These are phyloP conservation scores for Eucalyptus shirleyi DNA, from an alignment of 345 rosid genomes.

Conservation along the genomic window DNA sequence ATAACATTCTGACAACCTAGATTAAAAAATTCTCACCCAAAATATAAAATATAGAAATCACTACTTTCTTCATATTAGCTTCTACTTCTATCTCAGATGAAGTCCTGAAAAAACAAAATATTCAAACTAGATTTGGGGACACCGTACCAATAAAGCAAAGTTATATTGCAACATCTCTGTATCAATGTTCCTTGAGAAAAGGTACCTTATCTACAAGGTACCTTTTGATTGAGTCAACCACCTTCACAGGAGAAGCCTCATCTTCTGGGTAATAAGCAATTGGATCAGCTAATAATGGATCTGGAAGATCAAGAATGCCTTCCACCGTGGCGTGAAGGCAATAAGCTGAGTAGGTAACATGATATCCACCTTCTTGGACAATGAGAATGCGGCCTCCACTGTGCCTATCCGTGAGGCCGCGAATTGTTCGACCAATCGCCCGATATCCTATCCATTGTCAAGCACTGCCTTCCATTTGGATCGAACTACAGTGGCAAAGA, in stretches of 20 bases:
- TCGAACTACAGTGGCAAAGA: conserved; percentile 45
- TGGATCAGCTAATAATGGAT: conserved; percentile 41
- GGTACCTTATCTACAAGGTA: conserved; percentile 30
- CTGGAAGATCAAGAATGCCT: conserved; percentile 61
- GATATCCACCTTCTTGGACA: conserved; percentile 94
- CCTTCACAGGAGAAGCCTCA: conserved; percentile 38
- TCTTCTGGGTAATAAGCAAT: conserved; percentile 73
- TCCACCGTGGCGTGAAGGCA: conserved; percentile 85
- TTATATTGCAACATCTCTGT: neutral
- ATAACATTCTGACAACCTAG: neutral
- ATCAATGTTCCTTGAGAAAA: conserved; percentile 27
- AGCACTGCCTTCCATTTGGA: conserved; percentile 86
- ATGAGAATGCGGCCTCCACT: conserved; percentile 54
- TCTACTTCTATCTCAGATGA: neutral
- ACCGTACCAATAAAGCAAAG: neutral
- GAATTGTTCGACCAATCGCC: conserved; percentile 42
- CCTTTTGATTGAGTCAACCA: conserved; percentile 35
- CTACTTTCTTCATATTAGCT: neutral
- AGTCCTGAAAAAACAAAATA: neutral
- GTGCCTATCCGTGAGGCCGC: conserved; percentile 28
- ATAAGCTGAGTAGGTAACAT: conserved; percentile 78
- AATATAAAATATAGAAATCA: neutral
- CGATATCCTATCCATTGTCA: conserved; percentile 82
- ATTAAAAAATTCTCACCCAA: neutral
- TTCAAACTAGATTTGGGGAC: neutral